Conservation (phyloP, 257 asterid genomes). For the Coffea canephora region DNA sequence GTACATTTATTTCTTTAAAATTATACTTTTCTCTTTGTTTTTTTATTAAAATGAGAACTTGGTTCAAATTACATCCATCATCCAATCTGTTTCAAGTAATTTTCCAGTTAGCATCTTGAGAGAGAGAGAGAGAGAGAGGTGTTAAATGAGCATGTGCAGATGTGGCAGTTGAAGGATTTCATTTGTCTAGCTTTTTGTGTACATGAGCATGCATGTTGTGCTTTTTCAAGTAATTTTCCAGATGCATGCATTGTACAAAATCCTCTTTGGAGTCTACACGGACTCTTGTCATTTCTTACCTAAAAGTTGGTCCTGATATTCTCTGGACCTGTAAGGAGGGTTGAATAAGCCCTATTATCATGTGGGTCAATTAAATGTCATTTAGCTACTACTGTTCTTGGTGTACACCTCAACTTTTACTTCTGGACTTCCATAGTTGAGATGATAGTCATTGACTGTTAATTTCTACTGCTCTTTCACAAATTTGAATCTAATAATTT, state of each 20-base stretch:
- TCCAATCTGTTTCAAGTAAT: not conserved
- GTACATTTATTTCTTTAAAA: too few relatives aligned
- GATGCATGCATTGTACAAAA: not conserved
- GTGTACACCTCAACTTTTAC: not conserved
- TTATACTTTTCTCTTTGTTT: too few relatives aligned
- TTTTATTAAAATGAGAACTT: too few relatives aligned
- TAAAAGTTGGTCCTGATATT: not conserved
- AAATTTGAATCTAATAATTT: too few relatives aligned
- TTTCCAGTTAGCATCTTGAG: not conserved
- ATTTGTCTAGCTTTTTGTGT: not conserved
- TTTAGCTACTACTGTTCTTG: not conserved
- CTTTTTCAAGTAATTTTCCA: too few relatives aligned
- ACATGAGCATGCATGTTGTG: not conserved
- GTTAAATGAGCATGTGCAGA: not conserved
- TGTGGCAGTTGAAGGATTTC: not conserved
- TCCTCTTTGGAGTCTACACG: not conserved
- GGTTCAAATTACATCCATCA: not conserved
- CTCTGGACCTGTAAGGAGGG: not conserved
- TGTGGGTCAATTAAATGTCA: not conserved
- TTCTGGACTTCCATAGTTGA: not conserved
- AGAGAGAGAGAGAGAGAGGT: not conserved
- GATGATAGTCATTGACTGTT: not conserved
- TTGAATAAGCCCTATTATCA: not conserved
- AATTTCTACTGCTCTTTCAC: not conserved
- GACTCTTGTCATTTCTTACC: not conserved